Percentiles rank a stretch among this genome's conserved stretches.
Conservation (phyloP, 495 filamentous ascomycete genomes). For the Extremus antarcticus region DNA sequence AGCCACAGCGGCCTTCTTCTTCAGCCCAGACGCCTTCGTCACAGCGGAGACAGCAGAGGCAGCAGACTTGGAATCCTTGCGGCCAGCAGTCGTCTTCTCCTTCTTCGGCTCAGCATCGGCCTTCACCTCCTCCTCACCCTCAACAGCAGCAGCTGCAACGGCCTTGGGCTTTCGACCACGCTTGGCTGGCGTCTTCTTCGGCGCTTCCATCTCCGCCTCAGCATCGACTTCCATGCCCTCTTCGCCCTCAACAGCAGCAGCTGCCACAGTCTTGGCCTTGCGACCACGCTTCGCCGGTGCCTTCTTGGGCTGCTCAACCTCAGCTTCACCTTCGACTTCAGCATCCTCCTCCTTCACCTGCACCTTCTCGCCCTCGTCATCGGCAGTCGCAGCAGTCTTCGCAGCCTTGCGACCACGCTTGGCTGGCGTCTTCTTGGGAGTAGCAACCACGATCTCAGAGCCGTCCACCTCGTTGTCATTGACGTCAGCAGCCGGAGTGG, state of each 20-base stretch:
- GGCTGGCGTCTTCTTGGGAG: no score
- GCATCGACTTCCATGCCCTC: not conserved
- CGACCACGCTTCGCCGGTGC: conserved; percentile 5
- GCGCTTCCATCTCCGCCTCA: not conserved
- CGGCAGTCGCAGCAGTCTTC: no score
- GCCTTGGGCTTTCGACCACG: not conserved
- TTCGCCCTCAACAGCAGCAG: not conserved
- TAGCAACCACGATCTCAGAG: no score
- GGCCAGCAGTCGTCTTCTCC: not conserved
- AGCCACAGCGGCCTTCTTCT: no score
- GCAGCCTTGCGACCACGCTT: no score
- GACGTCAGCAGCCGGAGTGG: not conserved
- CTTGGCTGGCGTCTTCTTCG: not conserved
- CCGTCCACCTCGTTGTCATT: not conserved
- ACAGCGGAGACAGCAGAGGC: not conserved
- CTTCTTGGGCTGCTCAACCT: not conserved
- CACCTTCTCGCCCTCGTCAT: no score
- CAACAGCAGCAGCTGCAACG: not conserved
- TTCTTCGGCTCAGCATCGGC: not conserved
- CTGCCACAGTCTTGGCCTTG: not conserved
- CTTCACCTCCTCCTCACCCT: not conserved
- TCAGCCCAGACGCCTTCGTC: not conserved
- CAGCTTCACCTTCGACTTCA: not conserved
- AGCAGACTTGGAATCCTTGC: not conserved
- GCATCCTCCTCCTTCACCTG: not conserved